Percentiles rank a stretch among this genome's conserved stretches.
These are phyloP conservation scores for Talaromyces sp. DNA, from an alignment of 2,329 filamentous ascomycete species.

Conservation along the genomic window DNA sequence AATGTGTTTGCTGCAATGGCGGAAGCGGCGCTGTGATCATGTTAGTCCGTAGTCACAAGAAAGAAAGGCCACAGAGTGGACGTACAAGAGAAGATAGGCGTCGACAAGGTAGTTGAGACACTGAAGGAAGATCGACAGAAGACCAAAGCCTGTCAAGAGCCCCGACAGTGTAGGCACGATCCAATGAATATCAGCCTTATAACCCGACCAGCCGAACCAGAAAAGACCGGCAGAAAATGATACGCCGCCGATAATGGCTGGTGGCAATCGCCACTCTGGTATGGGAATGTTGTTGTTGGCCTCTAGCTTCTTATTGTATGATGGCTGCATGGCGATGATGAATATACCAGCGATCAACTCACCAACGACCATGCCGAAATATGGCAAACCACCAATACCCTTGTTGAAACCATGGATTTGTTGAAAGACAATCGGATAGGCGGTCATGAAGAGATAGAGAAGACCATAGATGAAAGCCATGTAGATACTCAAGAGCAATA, in stretches of 20 bases:
- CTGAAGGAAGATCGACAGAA: conserved; percentile 48
- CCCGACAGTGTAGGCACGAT: conserved; percentile 40
- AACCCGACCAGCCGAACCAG: conserved; percentile 43
- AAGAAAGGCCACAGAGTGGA: neutral
- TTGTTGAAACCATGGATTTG: conserved; percentile 37
- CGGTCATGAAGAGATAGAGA: conserved; percentile 40
- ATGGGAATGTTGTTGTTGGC: conserved; percentile 32
- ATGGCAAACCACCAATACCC: conserved; percentile 44
- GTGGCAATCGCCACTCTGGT: conserved; percentile 45
- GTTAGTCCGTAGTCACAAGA: neutral
- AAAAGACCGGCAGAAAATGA: conserved; percentile 45
- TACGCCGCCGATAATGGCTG: conserved; percentile 46
- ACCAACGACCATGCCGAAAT: conserved; percentile 32
- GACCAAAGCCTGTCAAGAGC: conserved; percentile 46
- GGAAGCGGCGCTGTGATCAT: conserved; percentile 43
- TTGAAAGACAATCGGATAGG: conserved; percentile 46
- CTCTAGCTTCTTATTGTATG: conserved; percentile 36
- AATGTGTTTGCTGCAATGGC: conserved; percentile 51
- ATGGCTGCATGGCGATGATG: conserved; percentile 40
- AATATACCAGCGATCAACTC: conserved; percentile 27
- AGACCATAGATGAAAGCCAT: conserved; percentile 36
- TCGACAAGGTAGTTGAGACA: conserved; percentile 46
- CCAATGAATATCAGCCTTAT: conserved; percentile 36
- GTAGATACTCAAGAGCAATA: conserved; percentile 41
- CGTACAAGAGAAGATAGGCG: conserved; percentile 31